A percentile compares a stretch with the other conserved stretches of the same genome.
These are phyloP conservation scores for Vitis cinerea DNA, from an alignment of 164 flowering plant species.

Conservation along the genomic window DNA sequence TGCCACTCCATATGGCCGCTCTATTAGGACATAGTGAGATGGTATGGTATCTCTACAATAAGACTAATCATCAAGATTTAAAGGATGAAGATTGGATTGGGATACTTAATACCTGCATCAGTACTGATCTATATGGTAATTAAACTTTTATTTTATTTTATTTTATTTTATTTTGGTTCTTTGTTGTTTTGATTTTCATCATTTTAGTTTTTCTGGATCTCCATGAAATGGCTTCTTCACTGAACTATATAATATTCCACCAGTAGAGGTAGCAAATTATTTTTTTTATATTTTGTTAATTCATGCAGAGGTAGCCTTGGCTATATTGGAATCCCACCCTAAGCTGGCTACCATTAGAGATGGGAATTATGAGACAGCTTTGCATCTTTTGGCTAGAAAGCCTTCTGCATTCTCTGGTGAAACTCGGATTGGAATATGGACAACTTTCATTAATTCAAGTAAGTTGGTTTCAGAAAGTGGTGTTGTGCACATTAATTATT, in stretches of 20 bases:
- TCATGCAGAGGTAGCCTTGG: not conserved
- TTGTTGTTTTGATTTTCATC: too few species aligned
- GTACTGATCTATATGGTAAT: conserved; percentile 19
- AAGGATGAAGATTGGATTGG: conserved; percentile 13
- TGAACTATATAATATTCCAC: not conserved
- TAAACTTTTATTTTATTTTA: too few species aligned
- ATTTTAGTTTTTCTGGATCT: not conserved
- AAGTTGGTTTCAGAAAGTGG: not conserved
- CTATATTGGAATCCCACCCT: not conserved
- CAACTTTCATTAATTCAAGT: not conserved
- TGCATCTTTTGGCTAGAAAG: not conserved
- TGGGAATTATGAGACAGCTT: not conserved
- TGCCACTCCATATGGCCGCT: conserved; percentile 25
- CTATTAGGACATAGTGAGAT: conserved; percentile 25
- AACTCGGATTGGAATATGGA: not conserved
- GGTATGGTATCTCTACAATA: conserved; percentile 18
- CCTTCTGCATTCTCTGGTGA: not conserved
- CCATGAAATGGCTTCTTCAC: not conserved
- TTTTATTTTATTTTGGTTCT: too few species aligned
- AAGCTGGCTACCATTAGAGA: too few species aligned
- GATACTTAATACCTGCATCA: conserved; percentile 14
- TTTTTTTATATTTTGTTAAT: too few species aligned
- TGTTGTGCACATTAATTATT: too few species aligned
- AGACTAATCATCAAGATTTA: not conserved
- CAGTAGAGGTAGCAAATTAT: too few species aligned